A percentile compares a stretch with the other conserved stretches of the same genome.
Evolutionary conservation across 2,329 filamentous ascomycete species (phyloP).

Genomic region (Microdochium paspali): DNA sequence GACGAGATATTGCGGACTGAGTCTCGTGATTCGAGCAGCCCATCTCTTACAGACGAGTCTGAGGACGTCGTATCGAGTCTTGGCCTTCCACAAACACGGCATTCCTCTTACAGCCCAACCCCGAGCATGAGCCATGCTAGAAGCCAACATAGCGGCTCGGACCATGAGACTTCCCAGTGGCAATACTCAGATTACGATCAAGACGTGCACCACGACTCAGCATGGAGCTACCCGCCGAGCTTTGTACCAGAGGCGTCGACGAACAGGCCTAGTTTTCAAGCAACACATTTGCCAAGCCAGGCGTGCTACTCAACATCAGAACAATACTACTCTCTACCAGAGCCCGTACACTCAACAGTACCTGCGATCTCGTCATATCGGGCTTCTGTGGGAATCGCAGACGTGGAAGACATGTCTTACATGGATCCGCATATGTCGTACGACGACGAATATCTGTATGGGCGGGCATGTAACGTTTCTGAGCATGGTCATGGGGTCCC

Average conservation of each 20-base stretch:
- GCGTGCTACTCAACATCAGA: too few relatives aligned
- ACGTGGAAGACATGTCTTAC: too few relatives aligned
- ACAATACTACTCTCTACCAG: too few relatives aligned
- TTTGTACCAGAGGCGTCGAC: neutral
- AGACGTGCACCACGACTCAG: neutral
- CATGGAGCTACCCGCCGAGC: neutral
- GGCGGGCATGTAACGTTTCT: neutral
- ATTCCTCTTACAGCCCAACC: neutral
- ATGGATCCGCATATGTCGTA: too few relatives aligned
- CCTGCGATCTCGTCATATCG: too few relatives aligned
- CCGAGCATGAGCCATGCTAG: neutral
- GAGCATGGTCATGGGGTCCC: too few relatives aligned
- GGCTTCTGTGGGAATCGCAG: too few relatives aligned
- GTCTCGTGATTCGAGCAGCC: constrained; percentile 18
- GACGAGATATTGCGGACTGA: constrained; percentile 25
- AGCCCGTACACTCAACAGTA: too few relatives aligned
- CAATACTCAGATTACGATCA: neutral
- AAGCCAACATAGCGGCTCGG: neutral
- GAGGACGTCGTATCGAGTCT: neutral
- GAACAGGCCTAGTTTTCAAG: too few relatives aligned
- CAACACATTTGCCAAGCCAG: too few relatives aligned
- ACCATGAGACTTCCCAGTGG: neutral
- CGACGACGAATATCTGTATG: too few relatives aligned
- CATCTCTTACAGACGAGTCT: constrained; percentile 1
- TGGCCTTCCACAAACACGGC: neutral